These are phyloP conservation scores for Metschnikowia vanudenii DNA, from an alignment of 805 yeast species.

Conservation along the genomic window DNA sequence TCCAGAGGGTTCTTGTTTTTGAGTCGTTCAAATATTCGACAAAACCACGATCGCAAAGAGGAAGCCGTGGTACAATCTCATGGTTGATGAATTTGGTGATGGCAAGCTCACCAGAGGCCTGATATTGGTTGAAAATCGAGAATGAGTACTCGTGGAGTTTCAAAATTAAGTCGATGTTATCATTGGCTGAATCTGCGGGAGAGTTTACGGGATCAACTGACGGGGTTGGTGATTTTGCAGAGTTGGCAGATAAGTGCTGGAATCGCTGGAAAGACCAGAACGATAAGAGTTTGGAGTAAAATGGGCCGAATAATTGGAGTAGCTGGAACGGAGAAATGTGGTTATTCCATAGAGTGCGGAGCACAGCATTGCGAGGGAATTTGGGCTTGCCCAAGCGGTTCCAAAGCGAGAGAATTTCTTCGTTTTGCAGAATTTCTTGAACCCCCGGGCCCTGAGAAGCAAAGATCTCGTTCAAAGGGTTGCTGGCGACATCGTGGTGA, in stretches of 20 bases:
- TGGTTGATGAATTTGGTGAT: constrained; percentile 41
- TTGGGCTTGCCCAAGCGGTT: constrained; percentile 35
- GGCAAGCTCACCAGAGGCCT: constrained; percentile 44
- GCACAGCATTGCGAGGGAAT: constrained; percentile 33
- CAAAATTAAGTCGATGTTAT: constrained; percentile 25
- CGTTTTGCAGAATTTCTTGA: constrained; percentile 16
- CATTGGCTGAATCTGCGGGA: not conserved
- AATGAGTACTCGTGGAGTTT: constrained; percentile 41
- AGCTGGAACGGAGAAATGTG: constrained; percentile 40
- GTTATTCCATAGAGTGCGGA: constrained; percentile 38
- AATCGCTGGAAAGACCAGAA: constrained; percentile 43
- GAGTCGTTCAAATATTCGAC: constrained; percentile 27
- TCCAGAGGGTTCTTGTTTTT: constrained; percentile 30
- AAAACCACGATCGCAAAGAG: constrained; percentile 40
- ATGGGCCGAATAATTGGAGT: constrained; percentile 38
- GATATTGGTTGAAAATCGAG: constrained; percentile 43
- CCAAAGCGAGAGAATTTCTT: constrained; percentile 28
- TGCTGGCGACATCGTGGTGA: constrained; percentile 34
- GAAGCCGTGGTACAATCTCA: constrained; percentile 39
- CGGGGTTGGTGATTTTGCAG: too few species aligned
- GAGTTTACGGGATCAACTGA: too few species aligned
- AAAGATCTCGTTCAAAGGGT: constrained; percentile 36
- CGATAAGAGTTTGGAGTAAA: constrained; percentile 40
- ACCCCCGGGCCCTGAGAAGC: constrained; percentile 20
- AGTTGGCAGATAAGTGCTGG: constrained; percentile 25